phyloP scores from a whole-genome alignment of 2,329 filamentous ascomycete genomes.

The Graphilbum fragrans region DNA sequence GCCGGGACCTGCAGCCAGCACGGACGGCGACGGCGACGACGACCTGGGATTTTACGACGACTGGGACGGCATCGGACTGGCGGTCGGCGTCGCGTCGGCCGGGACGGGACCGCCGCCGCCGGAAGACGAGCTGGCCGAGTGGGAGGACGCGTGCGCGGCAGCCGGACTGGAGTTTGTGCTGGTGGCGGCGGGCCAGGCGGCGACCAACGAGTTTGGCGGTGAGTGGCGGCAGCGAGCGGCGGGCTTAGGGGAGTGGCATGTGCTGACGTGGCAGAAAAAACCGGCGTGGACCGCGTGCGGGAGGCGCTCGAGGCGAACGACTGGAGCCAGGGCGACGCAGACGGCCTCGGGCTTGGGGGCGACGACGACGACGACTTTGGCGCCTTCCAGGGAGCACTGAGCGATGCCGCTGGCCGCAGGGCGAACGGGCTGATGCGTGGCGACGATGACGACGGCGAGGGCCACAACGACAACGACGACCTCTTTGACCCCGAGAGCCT shows the following conservation, averaged over 20 bases:
- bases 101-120: background rate
- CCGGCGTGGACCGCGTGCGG: constrained; percentile 36
- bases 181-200: constrained; percentile 22
- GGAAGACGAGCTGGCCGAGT: constrained; percentile 35
- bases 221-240: too few relatives aligned
- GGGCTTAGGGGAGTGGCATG: background rate
- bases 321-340: constrained; percentile 29
- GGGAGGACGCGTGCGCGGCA: constrained; percentile 48
- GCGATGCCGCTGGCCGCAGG: background rate
- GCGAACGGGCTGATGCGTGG: constrained; percentile 15
- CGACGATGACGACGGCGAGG: constrained; percentile 11
- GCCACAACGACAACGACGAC: constrained; percentile 10
- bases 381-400: constrained; percentile 18
- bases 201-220: constrained; percentile 48
- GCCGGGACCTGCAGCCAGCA: constrained; percentile 45
- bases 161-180: constrained; percentile 53
- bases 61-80: constrained; percentile 54
- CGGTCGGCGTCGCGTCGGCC: constrained; percentile 38
- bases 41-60: constrained; percentile 21
- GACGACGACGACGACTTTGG: constrained; percentile 19
- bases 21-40: constrained; percentile 33
- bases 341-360: constrained; percentile 16
- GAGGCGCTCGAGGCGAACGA: constrained; percentile 56
- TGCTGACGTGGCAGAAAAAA: constrained; percentile 9
- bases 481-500: constrained; percentile 33